Evolutionary conservation across 306 rosid genomes (phyloP).

Genomic region (Vigna mungo): DNA sequence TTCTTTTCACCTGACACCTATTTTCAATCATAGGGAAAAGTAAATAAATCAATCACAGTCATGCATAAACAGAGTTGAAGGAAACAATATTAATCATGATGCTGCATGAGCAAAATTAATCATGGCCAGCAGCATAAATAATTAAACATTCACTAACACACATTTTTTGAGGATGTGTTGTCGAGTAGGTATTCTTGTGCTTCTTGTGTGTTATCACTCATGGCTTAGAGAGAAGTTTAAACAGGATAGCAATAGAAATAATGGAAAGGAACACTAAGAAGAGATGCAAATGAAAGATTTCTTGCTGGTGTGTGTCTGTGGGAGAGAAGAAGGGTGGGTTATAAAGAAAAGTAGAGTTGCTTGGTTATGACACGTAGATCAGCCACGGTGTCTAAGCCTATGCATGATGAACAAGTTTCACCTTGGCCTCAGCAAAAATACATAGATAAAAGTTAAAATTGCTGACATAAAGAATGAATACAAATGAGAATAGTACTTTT

Average conservation of each 20-base stretch:
- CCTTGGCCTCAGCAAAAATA: not conserved
- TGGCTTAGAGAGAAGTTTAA: not conserved
- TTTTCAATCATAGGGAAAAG: constrained; percentile 21
- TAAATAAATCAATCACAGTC: not conserved
- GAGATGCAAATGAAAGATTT: not conserved
- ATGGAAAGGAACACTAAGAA: not conserved
- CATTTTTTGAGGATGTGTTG: not conserved
- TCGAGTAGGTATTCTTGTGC: not conserved
- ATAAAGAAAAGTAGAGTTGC: not conserved
- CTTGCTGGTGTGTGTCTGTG: not conserved
- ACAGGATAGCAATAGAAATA: not conserved
- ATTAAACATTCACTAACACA: constrained; percentile 1
- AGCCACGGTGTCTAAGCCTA: not conserved
- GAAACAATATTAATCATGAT: not conserved
- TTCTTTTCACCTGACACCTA: constrained; percentile 79
- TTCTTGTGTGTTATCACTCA: not conserved
- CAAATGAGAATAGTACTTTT: not conserved
- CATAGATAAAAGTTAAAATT: not conserved
- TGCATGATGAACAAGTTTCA: constrained; percentile 22
- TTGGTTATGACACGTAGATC: not conserved
- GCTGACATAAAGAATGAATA: not conserved
- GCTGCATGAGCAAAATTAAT: not conserved
- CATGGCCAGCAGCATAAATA: not conserved
- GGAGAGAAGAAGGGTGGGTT: not conserved
- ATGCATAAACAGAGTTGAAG: constrained; percentile 1